Conservation (phyloP, 495 filamentous ascomycete genomes). For the Cryomyces minteri region DNA sequence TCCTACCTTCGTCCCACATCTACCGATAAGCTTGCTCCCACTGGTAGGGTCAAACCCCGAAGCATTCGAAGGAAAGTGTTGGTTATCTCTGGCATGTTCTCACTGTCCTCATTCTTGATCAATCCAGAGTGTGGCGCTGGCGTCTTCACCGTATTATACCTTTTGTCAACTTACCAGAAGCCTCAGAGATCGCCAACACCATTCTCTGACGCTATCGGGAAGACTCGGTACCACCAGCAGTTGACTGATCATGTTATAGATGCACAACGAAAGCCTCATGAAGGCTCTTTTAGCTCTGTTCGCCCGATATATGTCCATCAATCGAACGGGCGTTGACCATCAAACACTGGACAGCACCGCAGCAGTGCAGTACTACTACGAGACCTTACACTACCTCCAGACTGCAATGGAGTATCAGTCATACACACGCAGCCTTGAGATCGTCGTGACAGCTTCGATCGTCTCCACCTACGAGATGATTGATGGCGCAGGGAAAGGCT, state of each 20-base stretch:
- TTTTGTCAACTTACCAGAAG: too few relatives aligned
- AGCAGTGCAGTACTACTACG: slow-evolving; percentile 21
- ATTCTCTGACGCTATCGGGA: too few relatives aligned
- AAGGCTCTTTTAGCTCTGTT: slow-evolving; percentile 16
- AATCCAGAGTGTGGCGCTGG: too few relatives aligned
- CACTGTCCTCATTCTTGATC: too few relatives aligned
- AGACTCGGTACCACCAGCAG: too few relatives aligned
- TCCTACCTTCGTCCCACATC: slow-evolving; percentile 14
- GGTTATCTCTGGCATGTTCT: too few relatives aligned
- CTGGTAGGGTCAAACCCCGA: too few relatives aligned
- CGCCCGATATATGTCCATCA: slow-evolving; percentile 11
- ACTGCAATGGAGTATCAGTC: slow-evolving; percentile 16
- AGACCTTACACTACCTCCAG: slow-evolving; percentile 21
- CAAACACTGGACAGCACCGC: slow-evolving; percentile 5
- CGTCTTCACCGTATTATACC: too few relatives aligned
- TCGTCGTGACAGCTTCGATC: slow-evolving; percentile 18
- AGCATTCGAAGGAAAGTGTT: too few relatives aligned
- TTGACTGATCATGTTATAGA: too few relatives aligned
- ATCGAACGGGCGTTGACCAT: not conserved
- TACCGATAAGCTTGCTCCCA: too few relatives aligned
- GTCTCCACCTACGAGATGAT: slow-evolving; percentile 20
- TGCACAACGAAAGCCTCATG: slow-evolving; percentile 15
- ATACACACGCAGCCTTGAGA: slow-evolving; percentile 17
- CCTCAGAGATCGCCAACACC: too few relatives aligned
- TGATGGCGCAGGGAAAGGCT: slow-evolving; percentile 12